Evolutionary conservation across 495 filamentous ascomycete genomes (phyloP), one percentile per base, ranked within the genome.

Genomic region (Aspergillus panamensis): DNA sequence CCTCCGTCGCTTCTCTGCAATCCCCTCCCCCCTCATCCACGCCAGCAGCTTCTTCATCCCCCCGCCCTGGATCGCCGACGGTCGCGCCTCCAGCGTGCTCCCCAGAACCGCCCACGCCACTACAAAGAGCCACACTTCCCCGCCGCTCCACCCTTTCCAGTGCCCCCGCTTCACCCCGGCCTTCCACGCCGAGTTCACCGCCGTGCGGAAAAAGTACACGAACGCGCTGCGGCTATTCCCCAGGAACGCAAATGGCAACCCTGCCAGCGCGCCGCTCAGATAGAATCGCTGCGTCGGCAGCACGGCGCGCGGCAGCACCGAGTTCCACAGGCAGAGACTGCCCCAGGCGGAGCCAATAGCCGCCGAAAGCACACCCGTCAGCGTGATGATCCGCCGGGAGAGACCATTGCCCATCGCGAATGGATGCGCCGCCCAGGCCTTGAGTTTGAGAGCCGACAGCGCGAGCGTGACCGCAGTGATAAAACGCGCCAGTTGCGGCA

Each of bases 231-330:
- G 77, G 39, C 86, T 88, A 47, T 82, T 77, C 14, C 76, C 73
- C 12, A 96, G 70, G 66, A 88, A 84, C 5, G 88, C 88, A 82
- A 91, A 96, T 37, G 78, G 70, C 16, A 92, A 63, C 2, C 94
- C 94, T 1, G 87, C 91, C 6, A 95, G 55, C 59, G 90, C 87
- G 14, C 94, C 94, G 55, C 90, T 92, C 3, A 96, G 70, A 78
- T 92, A 96, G 76, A 92, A 93, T 5, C 94, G 82, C 64, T 89
- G 85, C 5, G 84, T 90, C 0, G 92, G 83, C n/a, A 97, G 73
- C 17, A 89, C 78, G 0, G 80, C 76, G 19, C 87, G 80, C 0
- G 94, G 92, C 9, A 98, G 77, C 57, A 87, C 78, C 30, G 81
- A 74, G 68, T 93, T 88, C 74, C 96, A 88, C 65, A 96, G 80